Evolutionary conservation across 345 rosid genomes (phyloP).

Genomic region (Theobroma cacao): DNA sequence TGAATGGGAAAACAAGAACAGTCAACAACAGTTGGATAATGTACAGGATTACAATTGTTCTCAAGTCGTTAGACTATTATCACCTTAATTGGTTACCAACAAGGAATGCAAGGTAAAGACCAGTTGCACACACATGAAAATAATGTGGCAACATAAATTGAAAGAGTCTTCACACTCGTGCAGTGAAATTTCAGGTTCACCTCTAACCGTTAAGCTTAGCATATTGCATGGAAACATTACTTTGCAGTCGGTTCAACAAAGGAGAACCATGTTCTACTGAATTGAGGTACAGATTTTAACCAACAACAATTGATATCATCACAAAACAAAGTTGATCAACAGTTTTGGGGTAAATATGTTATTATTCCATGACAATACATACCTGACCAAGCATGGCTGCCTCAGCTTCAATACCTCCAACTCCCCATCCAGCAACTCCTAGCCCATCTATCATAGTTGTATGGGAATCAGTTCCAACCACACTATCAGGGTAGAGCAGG

Average conservation of each 20-base stretch:
- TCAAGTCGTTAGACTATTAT: neutral
- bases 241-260: neutral
- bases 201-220: neutral
- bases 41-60: neutral
- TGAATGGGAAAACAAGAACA: neutral
- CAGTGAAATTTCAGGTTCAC: neutral
- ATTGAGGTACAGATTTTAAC: neutral
- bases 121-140: neutral
- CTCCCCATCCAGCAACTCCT: slow-evolving; percentile 99
- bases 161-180: neutral
- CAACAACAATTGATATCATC: neutral
- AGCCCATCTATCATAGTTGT: slow-evolving; percentile 99
- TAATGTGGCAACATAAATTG: neutral
- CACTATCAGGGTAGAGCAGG: slow-evolving; percentile 89
- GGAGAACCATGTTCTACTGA: neutral
- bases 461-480: slow-evolving; percentile 98
- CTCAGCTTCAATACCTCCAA: slow-evolving; percentile 99
- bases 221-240: neutral
- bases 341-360: neutral
- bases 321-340: neutral
- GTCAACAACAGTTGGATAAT: neutral
- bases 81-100: neutral
- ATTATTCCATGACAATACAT: slow-evolving; percentile 11
- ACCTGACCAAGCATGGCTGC: slow-evolving; percentile 99
- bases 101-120: neutral